Base-by-base conservation (phyloP, 2,329 filamentous ascomycete genomes). In the Alternaria sp. region DNA sequence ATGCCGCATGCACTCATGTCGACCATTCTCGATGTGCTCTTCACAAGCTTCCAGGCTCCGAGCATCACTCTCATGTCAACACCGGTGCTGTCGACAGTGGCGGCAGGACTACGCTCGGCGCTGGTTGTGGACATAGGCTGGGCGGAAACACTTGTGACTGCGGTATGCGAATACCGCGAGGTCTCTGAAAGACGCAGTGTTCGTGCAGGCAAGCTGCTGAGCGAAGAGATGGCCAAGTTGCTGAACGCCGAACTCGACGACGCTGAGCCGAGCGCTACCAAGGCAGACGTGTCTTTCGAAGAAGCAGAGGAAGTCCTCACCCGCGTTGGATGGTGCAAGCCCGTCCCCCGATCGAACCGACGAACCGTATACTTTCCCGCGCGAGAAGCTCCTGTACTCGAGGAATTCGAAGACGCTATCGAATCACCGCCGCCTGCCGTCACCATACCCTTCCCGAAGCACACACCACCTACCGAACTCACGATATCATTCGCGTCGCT, bases 41-140 rank as follows among this genome's bases (percentile, higher is more conserved):
- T 99, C 78, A 87, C 86, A 63, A 89, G 88, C 50, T 96, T 95
- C 78, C 92, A 94, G 69, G 87, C 91, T 15, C 92, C 94, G 0
- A 90, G 88, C 21, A 87, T 98, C 67, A 94, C 93, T 3, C 85
- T 99, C 45, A 83, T 97, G 74, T 93, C 94, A 1, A 87, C 88
- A 0, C 88, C 95, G 0, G 87, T 93, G 20, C 90, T 96, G 80
- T 85, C 89, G 2, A 85, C 91, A 7, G 87, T 94, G 4, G 91
- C 91, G 8, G 94, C 94, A 6, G 96, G 96, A 1, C 83, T 97
- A 44, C 89, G 96, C 14, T 93, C 92, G n/a, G 93, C 91, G 1
- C 80, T 99, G 45, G 88, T 98, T 0, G 85, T 99, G 41, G 94
- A 99, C 75, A 86, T 99, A 64, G 96, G 95, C 46, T 99, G 96